phyloP scores from a whole-genome alignment of 2,329 filamentous ascomycete species.

The Stemphylium beticola region DNA sequence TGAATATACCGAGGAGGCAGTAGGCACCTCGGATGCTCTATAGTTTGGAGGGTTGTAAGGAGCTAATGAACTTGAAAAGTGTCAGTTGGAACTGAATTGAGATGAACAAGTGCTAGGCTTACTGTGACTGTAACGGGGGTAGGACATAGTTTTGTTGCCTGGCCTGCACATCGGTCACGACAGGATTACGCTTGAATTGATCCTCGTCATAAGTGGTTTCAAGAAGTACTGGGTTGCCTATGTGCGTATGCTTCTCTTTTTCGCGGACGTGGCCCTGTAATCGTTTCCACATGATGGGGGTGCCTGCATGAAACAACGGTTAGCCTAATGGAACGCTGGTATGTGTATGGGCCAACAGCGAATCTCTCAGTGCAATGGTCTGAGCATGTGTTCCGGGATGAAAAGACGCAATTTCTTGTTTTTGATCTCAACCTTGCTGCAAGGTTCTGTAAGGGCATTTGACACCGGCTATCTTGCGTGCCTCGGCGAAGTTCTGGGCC shows the following conservation, averaged over 20 bases:
- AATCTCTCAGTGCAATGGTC: not conserved
- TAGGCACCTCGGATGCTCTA: conserved; percentile 36
- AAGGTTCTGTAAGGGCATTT: not conserved
- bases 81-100: conserved; percentile 1
- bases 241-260: conserved; percentile 49
- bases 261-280: conserved; percentile 53
- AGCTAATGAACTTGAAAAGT: conserved; percentile 24
- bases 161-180: conserved; percentile 38
- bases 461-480: not conserved
- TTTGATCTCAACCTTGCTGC: not conserved
- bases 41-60: conserved; percentile 31
- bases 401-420: not conserved
- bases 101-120: conserved; percentile 19
- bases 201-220: conserved; percentile 55
- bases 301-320: conserved; percentile 35
- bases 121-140: conserved; percentile 27
- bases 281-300: conserved; percentile 59
- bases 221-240: conserved; percentile 54
- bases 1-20: conserved; percentile 66
- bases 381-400: not conserved
- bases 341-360: conserved; percentile 13
- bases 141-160: conserved; percentile 36
- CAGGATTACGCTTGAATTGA: conserved; percentile 48
- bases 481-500: conserved; percentile 1
- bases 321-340: conserved; percentile 24